phyloP scores from a whole-genome alignment of 106 monocot species.

The Dioscorea zingiberensis region DNA sequence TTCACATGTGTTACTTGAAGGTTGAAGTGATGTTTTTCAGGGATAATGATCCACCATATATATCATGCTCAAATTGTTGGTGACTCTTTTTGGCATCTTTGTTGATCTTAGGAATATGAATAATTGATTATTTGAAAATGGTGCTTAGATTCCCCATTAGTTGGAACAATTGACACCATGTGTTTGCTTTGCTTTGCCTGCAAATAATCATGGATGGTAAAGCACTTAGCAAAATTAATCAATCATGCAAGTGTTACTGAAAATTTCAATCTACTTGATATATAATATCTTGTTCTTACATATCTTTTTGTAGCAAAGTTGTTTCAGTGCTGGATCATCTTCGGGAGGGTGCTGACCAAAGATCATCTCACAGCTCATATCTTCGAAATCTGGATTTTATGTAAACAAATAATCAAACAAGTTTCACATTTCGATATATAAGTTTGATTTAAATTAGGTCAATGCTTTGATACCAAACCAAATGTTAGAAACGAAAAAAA shows the following conservation, averaged over 20 bases:
- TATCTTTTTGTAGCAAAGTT: slow-evolving; percentile 50
- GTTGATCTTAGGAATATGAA: no score
- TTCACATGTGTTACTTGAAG: no score
- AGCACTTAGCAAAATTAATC: neutral
- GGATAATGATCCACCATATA: no score
- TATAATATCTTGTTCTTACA: slow-evolving; percentile 36
- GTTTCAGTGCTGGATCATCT: slow-evolving; percentile 75
- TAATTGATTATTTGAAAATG: neutral
- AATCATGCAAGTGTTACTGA: no score
- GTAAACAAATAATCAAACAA: neutral
- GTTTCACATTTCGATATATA: neutral
- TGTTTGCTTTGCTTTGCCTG: slow-evolving; percentile 1
- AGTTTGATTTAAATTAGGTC: no score
- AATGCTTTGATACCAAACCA: no score
- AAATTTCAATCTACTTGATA: neutral
- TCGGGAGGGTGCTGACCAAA: slow-evolving; percentile 73
- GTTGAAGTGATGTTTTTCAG: no score
- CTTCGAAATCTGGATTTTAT: slow-evolving; percentile 68
- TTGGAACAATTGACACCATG: neutral
- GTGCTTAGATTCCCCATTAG: neutral
- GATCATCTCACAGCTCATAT: slow-evolving; percentile 87
- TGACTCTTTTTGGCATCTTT: no score
- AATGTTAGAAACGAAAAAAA: no score
- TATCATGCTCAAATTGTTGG: no score
- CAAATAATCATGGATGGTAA: neutral